Percentiles rank a stretch among this genome's conserved stretches.
Conservation (phyloP, 108 stramenopile species). For the Cyclostephanos tholiformis region DNA sequence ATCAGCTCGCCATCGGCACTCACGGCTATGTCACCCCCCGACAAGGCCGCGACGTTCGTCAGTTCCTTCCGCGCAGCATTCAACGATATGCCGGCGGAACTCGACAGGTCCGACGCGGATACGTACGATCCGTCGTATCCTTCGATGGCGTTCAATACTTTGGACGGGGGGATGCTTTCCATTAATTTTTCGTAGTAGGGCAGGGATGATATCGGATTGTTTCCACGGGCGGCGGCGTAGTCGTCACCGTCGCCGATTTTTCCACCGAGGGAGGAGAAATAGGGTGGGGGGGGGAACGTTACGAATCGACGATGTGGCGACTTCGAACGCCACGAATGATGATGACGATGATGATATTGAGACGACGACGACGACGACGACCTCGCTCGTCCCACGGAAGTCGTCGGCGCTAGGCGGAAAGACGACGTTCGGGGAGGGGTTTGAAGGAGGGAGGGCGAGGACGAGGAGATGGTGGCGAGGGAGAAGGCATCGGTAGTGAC, state of each 20-base stretch:
- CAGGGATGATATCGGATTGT: neutral
- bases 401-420: neutral
- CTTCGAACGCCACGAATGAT: too few relatives aligned
- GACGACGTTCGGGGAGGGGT: neutral
- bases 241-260: too few relatives aligned
- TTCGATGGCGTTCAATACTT: conserved; percentile 63
- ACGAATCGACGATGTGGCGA: too few relatives aligned
- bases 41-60: conserved; percentile 68
- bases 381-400: too few relatives aligned
- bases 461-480: neutral
- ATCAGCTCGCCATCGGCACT: conserved; percentile 78
- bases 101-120: conserved; percentile 57
- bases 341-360: neutral
- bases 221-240: too few relatives aligned
- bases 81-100: conserved; percentile 74
- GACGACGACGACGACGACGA: neutral
- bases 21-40: conserved; percentile 83
- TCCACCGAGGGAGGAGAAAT: too few relatives aligned
- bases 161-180: conserved; percentile 64
- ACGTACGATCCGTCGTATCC: conserved; percentile 17
- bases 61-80: conserved; percentile 76
- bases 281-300: too few relatives aligned
- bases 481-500: neutral
- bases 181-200: conserved; percentile 49
- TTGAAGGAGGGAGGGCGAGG: neutral